These are phyloP conservation scores for Ailanthus altissimus DNA, from an alignment of 345 rosid species.

Conservation along the genomic window DNA sequence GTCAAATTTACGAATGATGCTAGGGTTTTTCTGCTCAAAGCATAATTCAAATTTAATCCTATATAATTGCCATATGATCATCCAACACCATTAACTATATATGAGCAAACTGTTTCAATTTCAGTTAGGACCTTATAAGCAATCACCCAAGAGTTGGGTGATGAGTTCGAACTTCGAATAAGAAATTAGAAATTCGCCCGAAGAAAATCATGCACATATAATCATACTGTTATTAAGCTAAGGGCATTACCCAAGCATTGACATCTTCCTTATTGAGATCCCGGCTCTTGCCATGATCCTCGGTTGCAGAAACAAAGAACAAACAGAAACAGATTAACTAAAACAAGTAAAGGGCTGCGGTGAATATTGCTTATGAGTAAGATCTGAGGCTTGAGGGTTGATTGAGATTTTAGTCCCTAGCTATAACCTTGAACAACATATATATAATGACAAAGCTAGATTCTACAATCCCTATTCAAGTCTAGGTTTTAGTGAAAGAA, in stretches of 20 bases:
- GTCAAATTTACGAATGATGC: not conserved
- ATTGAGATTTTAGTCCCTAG: no score
- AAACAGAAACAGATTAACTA: not conserved
- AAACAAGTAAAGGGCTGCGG: not conserved
- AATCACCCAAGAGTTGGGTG: no score
- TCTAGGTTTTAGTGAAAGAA: not conserved
- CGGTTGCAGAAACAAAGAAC: not conserved
- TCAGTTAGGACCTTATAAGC: no score
- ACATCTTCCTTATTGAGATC: conserved; percentile 4
- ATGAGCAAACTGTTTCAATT: no score
- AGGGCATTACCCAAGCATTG: conserved; percentile 16
- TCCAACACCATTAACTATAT: no score
- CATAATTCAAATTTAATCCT: no score
- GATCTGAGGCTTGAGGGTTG: not conserved
- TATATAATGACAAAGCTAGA: not conserved
- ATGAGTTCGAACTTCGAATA: no score
- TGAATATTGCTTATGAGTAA: not conserved
- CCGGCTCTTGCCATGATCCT: conserved; percentile 20
- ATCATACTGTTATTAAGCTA: no score
- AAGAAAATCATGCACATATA: no score
- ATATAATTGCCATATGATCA: no score
- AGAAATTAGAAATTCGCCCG: no score
- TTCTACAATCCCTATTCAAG: no score
- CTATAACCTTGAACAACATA: not conserved
- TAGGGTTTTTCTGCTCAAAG: not conserved